Percentiles rank a stretch among this genome's conserved stretches.
Evolutionary conservation across 306 rosid genomes (phyloP).

Genomic region (Lathyrus sativus): DNA sequence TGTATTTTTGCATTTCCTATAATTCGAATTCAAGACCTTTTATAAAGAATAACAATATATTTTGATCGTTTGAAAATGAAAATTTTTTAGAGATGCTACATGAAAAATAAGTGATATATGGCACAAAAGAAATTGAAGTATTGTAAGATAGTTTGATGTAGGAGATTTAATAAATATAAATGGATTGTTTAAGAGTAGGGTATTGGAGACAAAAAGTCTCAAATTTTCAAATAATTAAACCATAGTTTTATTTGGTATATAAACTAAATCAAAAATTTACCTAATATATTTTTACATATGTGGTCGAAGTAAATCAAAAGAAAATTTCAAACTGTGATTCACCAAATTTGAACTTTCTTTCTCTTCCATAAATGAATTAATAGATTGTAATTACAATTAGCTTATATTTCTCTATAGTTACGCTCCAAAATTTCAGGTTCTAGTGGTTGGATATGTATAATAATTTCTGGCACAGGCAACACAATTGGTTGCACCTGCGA

Average conservation of each 20-base stretch:
- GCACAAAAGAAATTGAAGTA: too few relatives aligned
- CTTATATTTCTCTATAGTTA: constrained; percentile 19
- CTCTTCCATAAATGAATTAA: background rate
- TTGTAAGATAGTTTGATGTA: too few relatives aligned
- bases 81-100: too few relatives aligned
- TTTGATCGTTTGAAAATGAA: too few relatives aligned
- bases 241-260: background rate
- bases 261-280: background rate
- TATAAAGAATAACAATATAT: too few relatives aligned
- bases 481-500: constrained; percentile 35
- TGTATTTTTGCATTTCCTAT: too few relatives aligned
- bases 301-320: background rate
- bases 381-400: background rate
- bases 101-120: too few relatives aligned
- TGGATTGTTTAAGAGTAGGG: too few relatives aligned
- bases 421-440: constrained; percentile 59
- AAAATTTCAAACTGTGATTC: background rate
- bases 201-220: background rate
- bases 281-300: background rate
- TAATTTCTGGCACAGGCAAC: constrained; percentile 43
- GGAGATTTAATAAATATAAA: too few relatives aligned
- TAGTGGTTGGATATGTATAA: constrained; percentile 53
- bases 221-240: background rate
- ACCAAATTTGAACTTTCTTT: background rate
- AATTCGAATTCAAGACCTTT: too few relatives aligned